Base-by-base conservation (phyloP, 345 rosid species). In the Laguncularia racemosa region DNA sequence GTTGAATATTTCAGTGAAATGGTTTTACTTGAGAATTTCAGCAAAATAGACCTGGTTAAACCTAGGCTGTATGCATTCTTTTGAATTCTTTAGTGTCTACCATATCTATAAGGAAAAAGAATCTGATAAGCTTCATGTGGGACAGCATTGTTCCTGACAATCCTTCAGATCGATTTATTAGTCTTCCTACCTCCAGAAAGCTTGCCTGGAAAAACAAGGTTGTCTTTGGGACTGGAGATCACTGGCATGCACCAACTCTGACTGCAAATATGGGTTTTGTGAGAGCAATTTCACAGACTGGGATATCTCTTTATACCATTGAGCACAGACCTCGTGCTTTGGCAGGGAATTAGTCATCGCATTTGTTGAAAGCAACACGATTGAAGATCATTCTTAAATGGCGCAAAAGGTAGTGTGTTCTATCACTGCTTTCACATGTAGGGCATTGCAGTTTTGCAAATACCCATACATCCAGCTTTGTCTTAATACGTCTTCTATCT, bases 221-320 rank as follows among this genome's bases (percentile, higher is more conserved):
- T 52, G 83, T 81, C 57, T 93, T 83, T 58, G 99, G 99, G 61
- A 86, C 97, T 43, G 96, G 97, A 47, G 96, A 89, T 75, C 59
- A 58, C 60, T 85, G 96, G 95, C 77, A 63, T 60, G 81, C 91
- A 9, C 82, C 90, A 1, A 89, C 97, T 33, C 75, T 86, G 74
- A 93, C 96, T 23, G 96, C 99, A 55, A 93, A 93, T 70, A 78
- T 76, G 86, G 89, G 81, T 44, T 89, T 93, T 76, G 88, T 79
- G 53, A 77, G 97, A 83, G 95, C 97, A 46, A 83, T 89, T 69
- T 75, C 91, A 54, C 99, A 93, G 80, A 80, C 90, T 6, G 99
- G 88, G 63, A 83, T 93, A 91, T 84, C 96, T 20, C 77, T 93
- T 55, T 60, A 62, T 44, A 83, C 96, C 1, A 68, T 89, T 18